These are phyloP conservation scores for Diaporthe humulicola DNA, from an alignment of 2,329 filamentous ascomycete species.

Conservation along the genomic window DNA sequence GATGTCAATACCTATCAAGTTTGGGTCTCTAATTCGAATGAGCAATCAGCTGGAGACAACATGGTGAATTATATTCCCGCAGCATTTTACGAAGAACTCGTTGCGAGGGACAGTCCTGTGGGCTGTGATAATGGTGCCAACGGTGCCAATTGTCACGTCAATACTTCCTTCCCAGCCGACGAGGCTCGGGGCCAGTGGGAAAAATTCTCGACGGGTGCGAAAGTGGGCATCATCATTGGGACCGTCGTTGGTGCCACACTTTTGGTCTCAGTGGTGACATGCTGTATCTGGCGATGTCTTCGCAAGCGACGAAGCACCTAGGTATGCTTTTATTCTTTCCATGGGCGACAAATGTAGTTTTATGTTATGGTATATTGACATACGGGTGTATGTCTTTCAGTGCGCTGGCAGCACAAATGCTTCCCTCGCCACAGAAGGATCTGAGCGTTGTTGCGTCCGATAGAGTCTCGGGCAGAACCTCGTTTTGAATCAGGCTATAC, in stretches of 20 bases:
- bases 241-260: conserved; percentile 5
- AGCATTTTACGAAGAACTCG: not conserved
- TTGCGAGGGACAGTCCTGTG: not conserved
- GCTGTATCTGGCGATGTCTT: conserved; percentile 1
- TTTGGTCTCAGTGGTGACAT: not conserved
- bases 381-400: not conserved
- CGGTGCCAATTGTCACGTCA: not conserved
- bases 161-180: not conserved
- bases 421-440: too few relatives aligned
- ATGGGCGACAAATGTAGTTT: not conserved
- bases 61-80: not conserved
- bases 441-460: too few relatives aligned
- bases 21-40: rapidly evolving
- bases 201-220: not conserved
- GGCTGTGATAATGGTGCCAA: not conserved
- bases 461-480: too few relatives aligned
- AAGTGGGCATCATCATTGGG: conserved; percentile 18
- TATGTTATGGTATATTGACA: not conserved
- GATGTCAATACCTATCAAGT: too few relatives aligned
- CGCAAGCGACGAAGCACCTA: not conserved
- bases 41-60: too few relatives aligned
- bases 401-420: too few relatives aligned
- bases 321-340: not conserved
- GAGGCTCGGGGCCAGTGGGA: not conserved
- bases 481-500: too few relatives aligned